Evolutionary conservation across 2,329 filamentous ascomycete species (phyloP).

Genomic region (Xylaria sp.): DNA sequence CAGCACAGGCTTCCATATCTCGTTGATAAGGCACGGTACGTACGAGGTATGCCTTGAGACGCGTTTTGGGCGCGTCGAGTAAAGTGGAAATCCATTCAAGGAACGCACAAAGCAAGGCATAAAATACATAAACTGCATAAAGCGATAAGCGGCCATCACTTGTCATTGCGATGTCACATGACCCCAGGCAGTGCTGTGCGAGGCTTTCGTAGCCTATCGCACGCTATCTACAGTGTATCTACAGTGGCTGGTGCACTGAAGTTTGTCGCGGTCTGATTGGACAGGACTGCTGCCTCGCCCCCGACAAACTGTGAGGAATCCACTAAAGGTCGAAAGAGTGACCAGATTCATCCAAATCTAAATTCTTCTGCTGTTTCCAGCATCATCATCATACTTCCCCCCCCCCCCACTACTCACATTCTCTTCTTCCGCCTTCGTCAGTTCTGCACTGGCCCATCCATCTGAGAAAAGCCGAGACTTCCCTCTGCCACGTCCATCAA

Average conservation of each 20-base stretch:
- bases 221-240: no score
- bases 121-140: background rate
- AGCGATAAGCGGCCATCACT: background rate
- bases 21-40: background rate
- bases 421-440: background rate
- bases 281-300: background rate
- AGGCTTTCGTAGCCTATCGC: slow-evolving; percentile 1
- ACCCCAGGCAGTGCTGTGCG: slow-evolving; percentile 5
- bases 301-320: slow-evolving; percentile 7
- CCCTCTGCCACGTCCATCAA: background rate
- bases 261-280: slow-evolving; percentile 11
- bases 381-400: slow-evolving; percentile 33
- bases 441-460: background rate
- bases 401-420: slow-evolving; percentile 25
- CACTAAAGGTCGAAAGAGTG: slow-evolving; percentile 33
- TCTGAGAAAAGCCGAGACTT: background rate
- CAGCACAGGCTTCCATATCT: background rate
- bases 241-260: slow-evolving; percentile 19
- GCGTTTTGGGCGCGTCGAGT: slow-evolving; percentile 7
- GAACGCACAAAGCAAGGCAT: background rate
- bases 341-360: slow-evolving; percentile 28
- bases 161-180: slow-evolving; percentile 31
- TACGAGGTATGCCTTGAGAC: background rate
- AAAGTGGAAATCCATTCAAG: background rate
- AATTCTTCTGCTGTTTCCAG: slow-evolving; percentile 37